Evolutionary conservation across 2,329 filamentous ascomycete genomes (phyloP), one percentile per base, ranked within the genome.

Genomic region (Emmonsiellopsis sp.): DNA sequence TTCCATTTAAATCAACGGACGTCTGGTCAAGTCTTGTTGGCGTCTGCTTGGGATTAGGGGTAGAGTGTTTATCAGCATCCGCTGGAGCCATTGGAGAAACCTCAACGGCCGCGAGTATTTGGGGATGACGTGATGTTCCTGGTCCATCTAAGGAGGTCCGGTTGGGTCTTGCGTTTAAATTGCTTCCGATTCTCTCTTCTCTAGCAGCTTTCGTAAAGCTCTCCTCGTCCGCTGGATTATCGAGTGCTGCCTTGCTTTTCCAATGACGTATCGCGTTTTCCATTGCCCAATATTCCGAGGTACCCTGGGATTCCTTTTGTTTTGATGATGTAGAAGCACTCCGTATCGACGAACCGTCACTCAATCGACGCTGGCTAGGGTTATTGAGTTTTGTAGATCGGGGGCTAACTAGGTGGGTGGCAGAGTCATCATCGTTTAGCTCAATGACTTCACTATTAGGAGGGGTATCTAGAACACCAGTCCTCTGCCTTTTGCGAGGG

Each of bases 401-500:
- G 20, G 35, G 47, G 15, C 20, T 10, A 35, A 38, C 47, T 35
- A n/a, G 1, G 47, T n/a, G 35, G 31, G 15, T 30, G 7, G 35
- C n/a, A 9, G 35, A 35, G 9, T 52, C 41, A 37, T 37, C 35
- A 37, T 52, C 41, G 37, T 52, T 16, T 20, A 52, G 20, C 35
- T 38, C 41, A 37, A 52, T 49, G 31, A 43, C 44, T 2, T 53
- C 42, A 9, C 30, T 9, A 11, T 13, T 13, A 51, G 26, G 20
- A 7, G 40, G 38, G n/a, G 3, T 32, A 13, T 49, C 26, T 1
- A 5, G 20, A 26, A 26, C 20, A 26, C 42, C 50, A n/a, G 44
- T 55, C 52, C 45, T 58, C 43, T 43, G 51, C 44, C 46, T 52
- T 32, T 58, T 58, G 11, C 56, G 54, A 3, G 51, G 51, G 16